Percentiles rank a stretch among this genome's conserved stretches.
Evolutionary conservation across 1,284 basidiomycete species (phyloP).

Genomic region (Cerrena zonata): DNA sequence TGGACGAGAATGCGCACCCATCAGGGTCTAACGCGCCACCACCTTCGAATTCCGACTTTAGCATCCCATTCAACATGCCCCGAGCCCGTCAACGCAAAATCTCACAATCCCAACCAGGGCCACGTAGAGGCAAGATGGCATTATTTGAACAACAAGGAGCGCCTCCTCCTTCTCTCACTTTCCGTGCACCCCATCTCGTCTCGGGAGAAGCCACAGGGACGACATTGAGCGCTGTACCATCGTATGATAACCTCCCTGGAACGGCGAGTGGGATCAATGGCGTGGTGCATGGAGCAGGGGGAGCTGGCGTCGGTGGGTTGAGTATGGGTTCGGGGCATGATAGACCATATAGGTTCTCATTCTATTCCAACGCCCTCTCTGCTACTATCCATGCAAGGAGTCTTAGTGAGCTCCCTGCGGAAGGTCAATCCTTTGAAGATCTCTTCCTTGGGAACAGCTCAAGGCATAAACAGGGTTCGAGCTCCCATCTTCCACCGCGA

Average conservation of each 20-base stretch:
- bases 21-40: slow-evolving; percentile 6
- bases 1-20: slow-evolving; percentile 8
- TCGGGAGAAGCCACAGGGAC: slow-evolving; percentile 21
- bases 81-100: slow-evolving; percentile 72
- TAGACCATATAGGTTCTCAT: slow-evolving; percentile 94
- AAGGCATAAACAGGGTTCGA: too few species aligned
- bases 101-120: slow-evolving; percentile 68
- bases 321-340: slow-evolving; percentile 54
- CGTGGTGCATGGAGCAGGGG: slow-evolving; percentile 9
- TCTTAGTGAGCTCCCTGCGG: slow-evolving; percentile 88
- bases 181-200: slow-evolving; percentile 25
- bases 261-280: slow-evolving; percentile 1
- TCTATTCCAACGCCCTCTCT: slow-evolving; percentile 91
- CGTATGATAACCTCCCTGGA: slow-evolving; percentile 26
- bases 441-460: slow-evolving; percentile 63
- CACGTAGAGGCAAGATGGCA: slow-evolving; percentile 77
- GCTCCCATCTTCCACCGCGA: slow-evolving; percentile 13
- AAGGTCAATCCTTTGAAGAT: slow-evolving; percentile 90
- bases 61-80: slow-evolving; percentile 20
- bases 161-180: slow-evolving; percentile 39
- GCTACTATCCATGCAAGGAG: slow-evolving; percentile 94
- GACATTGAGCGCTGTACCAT: slow-evolving; percentile 30
- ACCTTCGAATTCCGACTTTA: slow-evolving; percentile 19
- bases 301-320: slow-evolving; percentile 1
- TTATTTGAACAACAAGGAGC: slow-evolving; percentile 72